These are phyloP conservation scores for Arthroderma sp. DNA, from an alignment of 2,329 filamentous ascomycete genomes.

Conservation along the genomic window DNA sequence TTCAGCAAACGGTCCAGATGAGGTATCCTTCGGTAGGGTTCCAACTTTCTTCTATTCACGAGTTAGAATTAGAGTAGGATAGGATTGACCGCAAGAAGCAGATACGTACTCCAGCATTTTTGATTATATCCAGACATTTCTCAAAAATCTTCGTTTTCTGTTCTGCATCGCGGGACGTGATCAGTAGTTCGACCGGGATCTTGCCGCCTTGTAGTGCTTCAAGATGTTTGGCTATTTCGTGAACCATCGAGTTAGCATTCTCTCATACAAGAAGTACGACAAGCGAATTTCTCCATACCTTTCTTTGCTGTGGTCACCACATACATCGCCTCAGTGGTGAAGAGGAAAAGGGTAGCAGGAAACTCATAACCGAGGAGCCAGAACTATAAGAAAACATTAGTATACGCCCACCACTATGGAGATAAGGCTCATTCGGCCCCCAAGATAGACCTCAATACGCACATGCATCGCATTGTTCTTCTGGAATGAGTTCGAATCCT, in stretches of 20 bases:
- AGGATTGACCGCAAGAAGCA: neutral
- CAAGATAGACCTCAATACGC: constrained; percentile 29
- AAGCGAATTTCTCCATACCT: constrained; percentile 44
- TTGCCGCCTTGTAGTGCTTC: constrained; percentile 86
- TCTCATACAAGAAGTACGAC: neutral
- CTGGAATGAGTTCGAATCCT: constrained; percentile 73
- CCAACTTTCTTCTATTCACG: constrained; percentile 69
- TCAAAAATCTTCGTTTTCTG: constrained; percentile 85
- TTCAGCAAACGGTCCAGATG: constrained; percentile 78
- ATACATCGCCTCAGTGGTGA: constrained; percentile 78
- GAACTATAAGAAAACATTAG: constrained; percentile 48
- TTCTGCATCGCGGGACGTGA: constrained; percentile 80
- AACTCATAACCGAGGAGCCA: constrained; percentile 99
- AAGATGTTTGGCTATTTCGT: constrained; percentile 65
- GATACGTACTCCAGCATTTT: constrained; percentile 62
- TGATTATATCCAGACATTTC: constrained; percentile 75
- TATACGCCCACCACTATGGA: constrained; percentile 8
- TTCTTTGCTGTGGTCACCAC: constrained; percentile 96
- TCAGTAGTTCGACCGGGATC: constrained; percentile 80
- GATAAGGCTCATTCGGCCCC: neutral
- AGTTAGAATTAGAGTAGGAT: neutral
- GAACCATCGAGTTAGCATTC: neutral
- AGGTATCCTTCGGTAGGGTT: constrained; percentile 69
- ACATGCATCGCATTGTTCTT: constrained; percentile 97
- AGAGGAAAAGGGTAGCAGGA: constrained; percentile 83